phyloP scores from a whole-genome alignment of 1,139 yeast genomes.

The Ogataea hybrid region DNA sequence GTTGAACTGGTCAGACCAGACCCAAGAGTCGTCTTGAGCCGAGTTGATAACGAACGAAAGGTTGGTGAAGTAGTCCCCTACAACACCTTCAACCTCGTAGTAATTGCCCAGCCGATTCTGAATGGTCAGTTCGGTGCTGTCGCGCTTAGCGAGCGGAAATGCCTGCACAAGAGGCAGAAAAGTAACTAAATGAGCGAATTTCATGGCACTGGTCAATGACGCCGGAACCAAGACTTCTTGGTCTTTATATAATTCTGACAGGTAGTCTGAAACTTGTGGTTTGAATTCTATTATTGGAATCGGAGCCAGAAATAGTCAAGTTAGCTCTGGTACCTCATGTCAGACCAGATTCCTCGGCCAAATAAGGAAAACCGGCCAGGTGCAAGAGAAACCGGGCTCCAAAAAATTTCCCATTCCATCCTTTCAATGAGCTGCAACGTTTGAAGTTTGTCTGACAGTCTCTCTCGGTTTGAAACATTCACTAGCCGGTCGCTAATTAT shows the following conservation, averaged over 20 bases:
- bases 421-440: constrained; percentile 1
- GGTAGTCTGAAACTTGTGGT: constrained; percentile 3
- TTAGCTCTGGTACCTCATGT: neutral
- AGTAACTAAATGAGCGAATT: constrained; percentile 3
- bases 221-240: neutral
- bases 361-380: neutral
- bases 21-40: constrained; percentile 43
- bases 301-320: too few species aligned
- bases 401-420: neutral
- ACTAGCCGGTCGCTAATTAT: neutral
- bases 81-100: constrained; percentile 33
- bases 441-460: neutral
- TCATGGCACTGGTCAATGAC: constrained; percentile 1
- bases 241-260: constrained; percentile 7
- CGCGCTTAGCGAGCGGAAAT: constrained; percentile 3
- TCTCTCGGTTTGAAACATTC: neutral
- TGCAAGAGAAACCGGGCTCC: neutral
- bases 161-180: constrained; percentile 2
- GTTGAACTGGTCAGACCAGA: constrained; percentile 17
- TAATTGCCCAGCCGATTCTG: constrained; percentile 43
- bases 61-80: constrained; percentile 29
- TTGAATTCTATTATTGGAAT: constrained; percentile 1
- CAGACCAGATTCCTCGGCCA: neutral
- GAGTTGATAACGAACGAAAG: constrained; percentile 27
- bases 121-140: constrained; percentile 16